Evolutionary conservation across 1,284 basidiomycete species (phyloP).

Genomic region (Athelia psychrophila): DNA sequence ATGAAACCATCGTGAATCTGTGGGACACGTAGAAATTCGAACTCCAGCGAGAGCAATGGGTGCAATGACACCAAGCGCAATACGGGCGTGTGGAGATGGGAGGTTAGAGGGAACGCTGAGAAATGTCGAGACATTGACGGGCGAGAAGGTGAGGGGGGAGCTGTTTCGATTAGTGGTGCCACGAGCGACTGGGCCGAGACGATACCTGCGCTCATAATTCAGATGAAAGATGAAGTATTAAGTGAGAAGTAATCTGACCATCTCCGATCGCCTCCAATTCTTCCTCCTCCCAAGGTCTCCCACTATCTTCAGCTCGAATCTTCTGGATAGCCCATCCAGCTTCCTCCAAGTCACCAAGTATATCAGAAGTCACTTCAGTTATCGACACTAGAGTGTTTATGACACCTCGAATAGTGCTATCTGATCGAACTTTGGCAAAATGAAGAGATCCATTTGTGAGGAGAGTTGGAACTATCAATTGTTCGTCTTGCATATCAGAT

Average conservation of each 20-base stretch:
- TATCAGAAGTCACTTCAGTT: constrained; percentile 49
- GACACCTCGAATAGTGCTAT: constrained; percentile 58
- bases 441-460: constrained; percentile 57
- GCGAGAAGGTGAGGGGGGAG: constrained; percentile 31
- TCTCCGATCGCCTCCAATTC: constrained; percentile 62
- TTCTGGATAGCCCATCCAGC: constrained; percentile 66
- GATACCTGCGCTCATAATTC: constrained; percentile 39
- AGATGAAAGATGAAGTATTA: constrained; percentile 2
- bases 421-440: constrained; percentile 53
- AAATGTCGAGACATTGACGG: constrained; percentile 47
- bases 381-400: constrained; percentile 45
- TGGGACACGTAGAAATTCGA: constrained; percentile 70
- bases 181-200: constrained; percentile 43
- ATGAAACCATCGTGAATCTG: constrained; percentile 74
- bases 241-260: constrained; percentile 41
- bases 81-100: constrained; percentile 64
- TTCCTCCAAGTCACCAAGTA: constrained; percentile 54
- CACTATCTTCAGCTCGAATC: constrained; percentile 53
- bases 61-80: constrained; percentile 74
- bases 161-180: constrained; percentile 47
- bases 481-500: constrained; percentile 26
- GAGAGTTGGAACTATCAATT: constrained; percentile 59
- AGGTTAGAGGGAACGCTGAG: constrained; percentile 70
- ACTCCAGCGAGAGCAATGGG: constrained; percentile 49
- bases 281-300: constrained; percentile 67